A percentile compares a stretch with the other conserved stretches of the same genome.
Evolutionary conservation across 768 basidiomycete genomes (phyloP).

Genomic region (Kwoniella shandongensis): DNA sequence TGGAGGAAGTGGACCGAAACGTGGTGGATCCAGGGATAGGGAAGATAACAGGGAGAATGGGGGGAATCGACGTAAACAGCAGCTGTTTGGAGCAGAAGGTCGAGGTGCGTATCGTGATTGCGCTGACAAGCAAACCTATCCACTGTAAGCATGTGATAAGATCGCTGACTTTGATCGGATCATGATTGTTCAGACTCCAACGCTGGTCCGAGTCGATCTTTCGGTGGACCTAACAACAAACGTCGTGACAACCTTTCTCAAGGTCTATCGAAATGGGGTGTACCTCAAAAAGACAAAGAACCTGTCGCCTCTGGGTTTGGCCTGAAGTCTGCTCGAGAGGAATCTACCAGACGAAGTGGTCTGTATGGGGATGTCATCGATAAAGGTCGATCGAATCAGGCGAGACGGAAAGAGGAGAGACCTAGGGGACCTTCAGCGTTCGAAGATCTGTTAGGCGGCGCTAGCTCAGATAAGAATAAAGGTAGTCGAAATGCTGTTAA

Average conservation of each 20-base stretch:
- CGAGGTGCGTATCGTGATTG: neutral
- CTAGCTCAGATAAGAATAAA: neutral
- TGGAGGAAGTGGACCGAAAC: no score
- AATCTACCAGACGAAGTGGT: neutral
- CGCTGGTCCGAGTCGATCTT: slow-evolving; percentile 11
- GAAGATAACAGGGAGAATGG: no score
- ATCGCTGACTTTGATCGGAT: no score
- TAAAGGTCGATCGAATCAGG: slow-evolving; percentile 1
- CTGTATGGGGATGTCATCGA: slow-evolving; percentile 9
- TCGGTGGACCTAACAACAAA: neutral
- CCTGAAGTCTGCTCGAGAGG: slow-evolving; percentile 8
- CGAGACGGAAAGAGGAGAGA: slow-evolving; percentile 2
- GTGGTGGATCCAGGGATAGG: no score
- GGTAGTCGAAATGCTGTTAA: neutral
- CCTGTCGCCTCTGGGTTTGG: slow-evolving; percentile 15
- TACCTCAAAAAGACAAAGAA: neutral
- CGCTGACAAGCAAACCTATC: neutral
- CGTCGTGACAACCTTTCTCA: neutral
- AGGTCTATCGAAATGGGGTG: slow-evolving; percentile 18
- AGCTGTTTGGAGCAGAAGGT: neutral
- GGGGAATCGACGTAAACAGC: neutral
- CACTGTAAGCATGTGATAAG: no score
- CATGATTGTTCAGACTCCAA: slow-evolving; percentile 1
- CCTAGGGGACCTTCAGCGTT: slow-evolving; percentile 13
- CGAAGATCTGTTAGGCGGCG: slow-evolving; percentile 13